Base-by-base conservation (phyloP, 1,284 basidiomycete species). In the Boletus subluridellus region DNA sequence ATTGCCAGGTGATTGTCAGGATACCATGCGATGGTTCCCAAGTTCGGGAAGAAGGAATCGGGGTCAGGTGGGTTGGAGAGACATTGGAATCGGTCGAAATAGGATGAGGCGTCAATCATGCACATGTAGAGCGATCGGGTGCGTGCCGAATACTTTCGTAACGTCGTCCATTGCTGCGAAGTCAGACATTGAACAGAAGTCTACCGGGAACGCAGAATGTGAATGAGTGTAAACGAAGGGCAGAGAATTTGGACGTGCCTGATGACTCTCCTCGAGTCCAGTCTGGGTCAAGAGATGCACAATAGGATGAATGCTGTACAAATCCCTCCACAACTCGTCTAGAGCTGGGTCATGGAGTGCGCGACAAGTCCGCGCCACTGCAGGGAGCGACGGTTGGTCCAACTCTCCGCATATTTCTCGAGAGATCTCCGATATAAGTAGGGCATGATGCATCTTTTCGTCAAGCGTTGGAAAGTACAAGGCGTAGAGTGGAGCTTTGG, bases 241-340 rank as follows among this genome's bases (percentile, higher is more conserved):
- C 2, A 30, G 10, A 32, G 17, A 5, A 34, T 11, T 5, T 8
- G 17, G 51, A 60, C 63, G 48, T 65, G 51, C 70, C 58, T 63
- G 52, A 3, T 58, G 42, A 28, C 21, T 55, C 10, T 58, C 53
- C n/a, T 26, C 56, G 4, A 54, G 44, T 15, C 10, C 21, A 12
- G 11, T 6, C 5, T 39, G 52, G 2, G 48, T 30, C 32, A 73
- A 26, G 52, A 71, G 70, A 32, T 57, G 52, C 24, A 70, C 10
- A 26, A 72, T 61, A 3, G 71, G 68, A 35, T 58, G 41, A 1
- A 69, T 50, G 7, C 52, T 65, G 38, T 58, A 65, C 30, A 73
- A 46, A 34, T 67, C 52, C 30, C 55, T 55, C 68, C 68, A 69
- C 2, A 73, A 28, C 32, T 70, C 64, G 48, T 72, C 69, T 5